Percentiles rank a stretch among this genome's conserved stretches.
These are phyloP conservation scores for Orbilia quercus DNA, from an alignment of 2,329 filamentous ascomycete species.

Conservation along the genomic window DNA sequence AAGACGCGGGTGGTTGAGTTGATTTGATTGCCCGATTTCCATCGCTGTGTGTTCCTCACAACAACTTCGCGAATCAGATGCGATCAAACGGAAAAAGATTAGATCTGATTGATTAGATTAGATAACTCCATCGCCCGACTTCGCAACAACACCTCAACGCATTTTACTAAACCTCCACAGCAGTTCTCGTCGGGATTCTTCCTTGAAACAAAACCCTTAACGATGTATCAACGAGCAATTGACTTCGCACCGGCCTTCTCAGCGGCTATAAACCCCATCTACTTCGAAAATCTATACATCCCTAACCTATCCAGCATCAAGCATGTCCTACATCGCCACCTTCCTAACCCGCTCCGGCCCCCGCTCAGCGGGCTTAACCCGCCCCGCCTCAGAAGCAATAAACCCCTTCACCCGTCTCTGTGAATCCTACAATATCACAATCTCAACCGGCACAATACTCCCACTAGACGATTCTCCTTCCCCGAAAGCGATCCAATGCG, in stretches of 20 bases:
- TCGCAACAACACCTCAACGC: conserved; percentile 42
- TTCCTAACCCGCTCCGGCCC: conserved; percentile 24
- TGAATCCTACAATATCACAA: not conserved
- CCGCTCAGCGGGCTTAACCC: not conserved
- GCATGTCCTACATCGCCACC: conserved; percentile 18
- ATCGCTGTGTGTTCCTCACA: too few relatives aligned
- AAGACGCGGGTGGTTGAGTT: not conserved
- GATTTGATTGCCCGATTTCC: too few relatives aligned
- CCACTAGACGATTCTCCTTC: not conserved
- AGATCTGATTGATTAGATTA: conserved; percentile 24
- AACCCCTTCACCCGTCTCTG: not conserved
- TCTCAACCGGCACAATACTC: not conserved
- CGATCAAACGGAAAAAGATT: conserved; percentile 37
- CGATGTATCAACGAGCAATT: conserved; percentile 12
- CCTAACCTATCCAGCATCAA: not conserved
- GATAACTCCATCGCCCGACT: conserved; percentile 20
- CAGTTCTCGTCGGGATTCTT: not conserved
- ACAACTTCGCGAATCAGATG: too few relatives aligned
- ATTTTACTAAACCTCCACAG: conserved; percentile 1
- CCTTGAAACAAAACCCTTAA: not conserved
- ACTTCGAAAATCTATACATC: not conserved
- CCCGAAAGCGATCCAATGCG: not conserved
- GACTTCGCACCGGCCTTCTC: not conserved
- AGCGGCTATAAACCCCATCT: not conserved
- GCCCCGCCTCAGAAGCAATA: not conserved